These are phyloP conservation scores for Fistulifera pelliculosa DNA, from an alignment of 108 stramenopile genomes.

Conservation along the genomic window DNA sequence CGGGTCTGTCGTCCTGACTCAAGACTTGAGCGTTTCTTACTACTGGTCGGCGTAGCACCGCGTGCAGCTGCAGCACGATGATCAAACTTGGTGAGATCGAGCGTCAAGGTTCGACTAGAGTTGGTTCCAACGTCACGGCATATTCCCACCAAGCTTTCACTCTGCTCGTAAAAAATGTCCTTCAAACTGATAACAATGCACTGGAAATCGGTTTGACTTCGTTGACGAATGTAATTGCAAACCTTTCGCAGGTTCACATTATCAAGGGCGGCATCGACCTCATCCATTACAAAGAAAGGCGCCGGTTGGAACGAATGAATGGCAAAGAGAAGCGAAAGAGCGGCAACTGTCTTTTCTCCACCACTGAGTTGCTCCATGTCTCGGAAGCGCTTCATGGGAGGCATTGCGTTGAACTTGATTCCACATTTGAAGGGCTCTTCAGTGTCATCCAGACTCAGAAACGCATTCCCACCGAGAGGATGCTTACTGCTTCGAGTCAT, in stretches of 20 bases:
- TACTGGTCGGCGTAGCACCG: too few species aligned
- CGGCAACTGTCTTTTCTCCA: constrained; percentile 99
- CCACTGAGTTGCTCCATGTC: constrained; percentile 99
- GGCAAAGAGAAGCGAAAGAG: constrained; percentile 96
- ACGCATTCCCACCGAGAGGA: constrained; percentile 91
- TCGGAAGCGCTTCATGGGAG: constrained; percentile 97
- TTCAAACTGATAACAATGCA: constrained; percentile 99
- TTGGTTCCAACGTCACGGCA: constrained; percentile 82
- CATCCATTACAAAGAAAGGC: constrained; percentile 99
- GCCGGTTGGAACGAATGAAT: constrained; percentile 93
- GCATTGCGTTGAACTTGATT: constrained; percentile 98
- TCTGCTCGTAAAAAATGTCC: constrained; percentile 93
- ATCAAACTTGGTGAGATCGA: constrained; percentile 66
- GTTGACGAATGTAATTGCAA: constrained; percentile 94
- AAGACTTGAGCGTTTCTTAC: too few species aligned
- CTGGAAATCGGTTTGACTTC: constrained; percentile 83
- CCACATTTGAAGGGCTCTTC: constrained; percentile 96
- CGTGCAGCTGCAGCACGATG: too few species aligned
- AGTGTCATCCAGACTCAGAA: constrained; percentile 83
- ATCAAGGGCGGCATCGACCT: constrained; percentile 84
- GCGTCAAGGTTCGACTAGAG: constrained; percentile 68
- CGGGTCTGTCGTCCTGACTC: too few species aligned
- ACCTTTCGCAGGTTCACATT: constrained; percentile 98
- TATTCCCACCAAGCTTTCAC: constrained; percentile 84
- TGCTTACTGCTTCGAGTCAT: constrained; percentile 89